A percentile compares a stretch with the other conserved stretches of the same genome.
phyloP scores from a whole-genome alignment of 129 eudicot genomes.

The Kitagawia praeruptora region DNA sequence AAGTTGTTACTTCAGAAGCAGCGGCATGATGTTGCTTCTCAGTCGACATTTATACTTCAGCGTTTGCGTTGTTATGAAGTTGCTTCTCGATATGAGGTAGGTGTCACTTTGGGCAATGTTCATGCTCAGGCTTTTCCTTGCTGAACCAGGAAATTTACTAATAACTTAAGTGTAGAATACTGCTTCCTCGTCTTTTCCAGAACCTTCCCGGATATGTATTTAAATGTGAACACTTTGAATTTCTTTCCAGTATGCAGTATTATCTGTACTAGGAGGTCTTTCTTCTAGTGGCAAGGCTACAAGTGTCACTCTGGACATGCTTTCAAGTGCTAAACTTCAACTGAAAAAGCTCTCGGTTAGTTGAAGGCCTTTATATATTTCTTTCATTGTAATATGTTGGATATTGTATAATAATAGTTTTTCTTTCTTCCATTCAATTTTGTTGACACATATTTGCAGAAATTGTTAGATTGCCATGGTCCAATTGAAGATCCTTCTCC shows the following conservation, averaged over 20 bases:
- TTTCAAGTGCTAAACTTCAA: constrained; percentile 58
- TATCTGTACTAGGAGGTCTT: constrained; percentile 52
- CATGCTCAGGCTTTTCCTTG: neutral
- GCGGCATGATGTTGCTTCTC: constrained; percentile 90
- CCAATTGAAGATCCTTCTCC: constrained; percentile 92
- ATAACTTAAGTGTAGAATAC: neutral
- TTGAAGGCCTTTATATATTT: constrained; percentile 9
- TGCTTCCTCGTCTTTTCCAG: neutral
- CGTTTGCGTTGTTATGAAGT: constrained; percentile 79
- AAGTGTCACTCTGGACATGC: constrained; percentile 44
- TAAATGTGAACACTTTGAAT: neutral
- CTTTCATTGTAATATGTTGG: neutral
- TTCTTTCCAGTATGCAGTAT: constrained; percentile 52
- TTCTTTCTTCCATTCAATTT: constrained; percentile 15
- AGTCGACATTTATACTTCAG: constrained; percentile 78
- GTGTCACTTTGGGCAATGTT: neutral
- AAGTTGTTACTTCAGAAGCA: constrained; percentile 73
- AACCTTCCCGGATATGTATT: neutral
- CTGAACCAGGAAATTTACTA: neutral
- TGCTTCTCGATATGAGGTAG: constrained; percentile 91
- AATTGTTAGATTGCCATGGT: constrained; percentile 48
- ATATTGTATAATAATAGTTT: neutral
- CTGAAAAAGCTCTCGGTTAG: constrained; percentile 79
- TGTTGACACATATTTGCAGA: constrained; percentile 59
- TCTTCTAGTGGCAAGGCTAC: constrained; percentile 36